Percentiles rank a stretch among this genome's conserved stretches.
These are phyloP conservation scores for Phyllosticta paracitricarpa DNA, from an alignment of 2,329 filamentous ascomycete species.

Conservation along the genomic window DNA sequence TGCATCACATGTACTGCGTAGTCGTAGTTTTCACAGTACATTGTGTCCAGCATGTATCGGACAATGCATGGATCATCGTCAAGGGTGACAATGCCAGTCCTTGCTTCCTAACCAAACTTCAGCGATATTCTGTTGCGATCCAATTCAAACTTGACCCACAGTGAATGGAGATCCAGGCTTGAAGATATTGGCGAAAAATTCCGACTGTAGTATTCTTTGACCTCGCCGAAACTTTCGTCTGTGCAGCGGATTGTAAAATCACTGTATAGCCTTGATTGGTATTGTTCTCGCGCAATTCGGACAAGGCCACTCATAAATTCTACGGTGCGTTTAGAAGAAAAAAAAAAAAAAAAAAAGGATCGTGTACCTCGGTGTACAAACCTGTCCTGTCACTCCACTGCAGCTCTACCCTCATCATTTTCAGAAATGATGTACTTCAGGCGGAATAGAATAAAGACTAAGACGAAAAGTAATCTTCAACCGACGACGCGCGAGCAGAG, in stretches of 20 bases:
- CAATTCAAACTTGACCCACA: not conserved
- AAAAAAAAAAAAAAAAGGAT: no score
- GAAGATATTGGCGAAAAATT: not conserved
- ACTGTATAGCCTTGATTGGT: not conserved
- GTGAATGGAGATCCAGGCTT: not conserved
- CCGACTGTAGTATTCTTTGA: not conserved
- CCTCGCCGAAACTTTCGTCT: not conserved
- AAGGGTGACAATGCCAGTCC: not conserved
- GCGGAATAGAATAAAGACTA: no score
- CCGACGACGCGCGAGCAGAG: no score
- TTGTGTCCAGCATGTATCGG: not conserved
- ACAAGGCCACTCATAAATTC: no score
- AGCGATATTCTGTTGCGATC: not conserved
- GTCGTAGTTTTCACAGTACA: not conserved
- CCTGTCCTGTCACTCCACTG: no score
- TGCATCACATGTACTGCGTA: not conserved
- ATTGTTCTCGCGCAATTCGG: no score
- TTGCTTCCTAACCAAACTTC: not conserved
- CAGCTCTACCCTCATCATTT: no score
- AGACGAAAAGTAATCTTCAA: no score
- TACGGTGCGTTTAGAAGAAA: no score
- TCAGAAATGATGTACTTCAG: no score
- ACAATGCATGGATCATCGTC: conserved; percentile 8
- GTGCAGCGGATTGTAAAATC: not conserved
- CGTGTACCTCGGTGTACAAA: no score